A percentile compares a stretch with the other conserved stretches of the same genome.
Evolutionary conservation across 768 basidiomycete genomes (phyloP).

Genomic region (Coprinopsis marcescibilis): DNA sequence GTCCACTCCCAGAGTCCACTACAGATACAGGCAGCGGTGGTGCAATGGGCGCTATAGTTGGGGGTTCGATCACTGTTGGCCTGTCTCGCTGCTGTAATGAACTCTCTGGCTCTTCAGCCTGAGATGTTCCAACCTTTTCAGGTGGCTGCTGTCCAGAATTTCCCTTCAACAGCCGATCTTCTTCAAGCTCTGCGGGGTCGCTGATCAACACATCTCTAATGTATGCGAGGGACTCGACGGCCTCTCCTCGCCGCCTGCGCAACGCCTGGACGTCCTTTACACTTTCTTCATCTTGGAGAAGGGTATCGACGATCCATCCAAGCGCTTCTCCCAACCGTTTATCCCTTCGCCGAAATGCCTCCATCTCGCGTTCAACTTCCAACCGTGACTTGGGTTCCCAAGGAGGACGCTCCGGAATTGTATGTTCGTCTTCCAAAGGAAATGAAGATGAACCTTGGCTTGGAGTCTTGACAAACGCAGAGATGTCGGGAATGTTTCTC

Average conservation of each 20-base stretch:
- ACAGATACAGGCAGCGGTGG: neutral
- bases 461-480: conserved; percentile 57
- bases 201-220: conserved; percentile 69
- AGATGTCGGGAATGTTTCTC: conserved; percentile 85
- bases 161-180: conserved; percentile 59
- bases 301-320: conserved; percentile 66
- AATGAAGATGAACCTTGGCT: conserved; percentile 44
- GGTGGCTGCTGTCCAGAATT: conserved; percentile 32
- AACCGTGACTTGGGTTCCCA: conserved; percentile 68
- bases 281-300: conserved; percentile 51
- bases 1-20: neutral
- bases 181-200: conserved; percentile 50
- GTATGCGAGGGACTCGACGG: conserved; percentile 71
- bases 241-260: conserved; percentile 48
- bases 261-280: conserved; percentile 34
- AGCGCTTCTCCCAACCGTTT: conserved; percentile 64
- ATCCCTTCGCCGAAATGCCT: conserved; percentile 49
- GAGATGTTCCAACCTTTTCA: conserved; percentile 25
- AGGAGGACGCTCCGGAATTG: conserved; percentile 51
- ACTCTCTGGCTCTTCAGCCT: conserved; percentile 20
- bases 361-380: conserved; percentile 63
- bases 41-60: neutral
- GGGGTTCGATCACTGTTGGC: neutral
- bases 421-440: conserved; percentile 57
- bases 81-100: neutral